These are phyloP conservation scores for Salvia splendens DNA, from an alignment of 257 asterid genomes.

Conservation along the genomic window DNA sequence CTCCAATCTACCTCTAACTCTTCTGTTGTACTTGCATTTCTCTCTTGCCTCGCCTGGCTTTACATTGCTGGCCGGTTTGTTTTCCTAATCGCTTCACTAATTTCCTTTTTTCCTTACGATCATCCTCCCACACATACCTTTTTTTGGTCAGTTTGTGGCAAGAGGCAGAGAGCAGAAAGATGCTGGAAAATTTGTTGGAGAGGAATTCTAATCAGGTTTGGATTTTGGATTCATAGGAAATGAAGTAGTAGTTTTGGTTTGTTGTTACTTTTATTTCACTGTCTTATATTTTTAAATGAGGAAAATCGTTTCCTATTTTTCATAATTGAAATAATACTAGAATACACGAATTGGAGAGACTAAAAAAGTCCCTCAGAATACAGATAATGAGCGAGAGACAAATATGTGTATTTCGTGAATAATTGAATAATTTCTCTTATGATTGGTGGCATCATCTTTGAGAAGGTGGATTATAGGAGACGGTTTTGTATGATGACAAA, in stretches of 20 bases:
- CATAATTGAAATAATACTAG: neutral
- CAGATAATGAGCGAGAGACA: neutral
- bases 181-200: conserved; percentile 53
- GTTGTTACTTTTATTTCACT: neutral
- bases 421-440: neutral
- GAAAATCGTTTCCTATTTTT: neutral
- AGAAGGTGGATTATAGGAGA: conserved; percentile 12
- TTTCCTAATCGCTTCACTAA: conserved; percentile 1
- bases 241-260: neutral
- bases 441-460: neutral
- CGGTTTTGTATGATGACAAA: neutral
- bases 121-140: neutral
- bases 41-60: conserved; percentile 90
- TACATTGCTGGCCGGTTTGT: conserved; percentile 83
- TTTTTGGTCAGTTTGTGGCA: conserved; percentile 71
- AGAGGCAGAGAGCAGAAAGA: conserved; percentile 75
- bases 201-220: conserved; percentile 68
- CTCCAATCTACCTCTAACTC: conserved; percentile 58
- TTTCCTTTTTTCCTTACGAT: neutral
- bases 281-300: neutral
- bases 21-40: conserved; percentile 61
- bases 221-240: conserved; percentile 1
- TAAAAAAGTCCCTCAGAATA: too few species aligned
- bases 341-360: too few species aligned
- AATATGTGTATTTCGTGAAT: conserved; percentile 5